A percentile compares a stretch with the other conserved stretches of the same genome.
phyloP scores from a whole-genome alignment of 2,329 filamentous ascomycete species.

The Neodidymelliopsis sp. region DNA sequence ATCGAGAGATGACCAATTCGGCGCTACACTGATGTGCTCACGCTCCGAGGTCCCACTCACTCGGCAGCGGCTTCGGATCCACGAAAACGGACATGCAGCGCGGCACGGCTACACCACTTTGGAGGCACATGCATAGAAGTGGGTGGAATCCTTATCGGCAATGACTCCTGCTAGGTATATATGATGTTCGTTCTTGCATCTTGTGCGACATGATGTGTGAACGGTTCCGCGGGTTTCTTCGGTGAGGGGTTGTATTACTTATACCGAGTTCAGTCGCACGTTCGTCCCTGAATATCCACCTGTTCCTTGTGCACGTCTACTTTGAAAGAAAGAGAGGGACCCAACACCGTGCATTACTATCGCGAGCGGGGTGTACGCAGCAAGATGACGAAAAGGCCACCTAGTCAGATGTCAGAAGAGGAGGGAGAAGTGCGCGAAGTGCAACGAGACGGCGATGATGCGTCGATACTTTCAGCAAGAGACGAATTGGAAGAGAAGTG shows the following conservation, averaged over 20 bases:
- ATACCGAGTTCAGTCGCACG: too few relatives aligned
- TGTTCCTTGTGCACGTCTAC: background rate
- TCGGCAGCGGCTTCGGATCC: slow-evolving; percentile 14
- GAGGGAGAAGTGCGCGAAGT: slow-evolving; percentile 26
- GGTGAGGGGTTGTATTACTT: slow-evolving; percentile 3
- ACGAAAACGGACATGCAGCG: slow-evolving; percentile 2
- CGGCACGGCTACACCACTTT: slow-evolving; percentile 12
- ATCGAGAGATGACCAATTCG: slow-evolving; percentile 10
- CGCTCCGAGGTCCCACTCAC: background rate
- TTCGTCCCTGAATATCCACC: too few relatives aligned
- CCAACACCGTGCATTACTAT: too few relatives aligned
- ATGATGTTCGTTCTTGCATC: slow-evolving; percentile 2
- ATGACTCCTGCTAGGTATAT: slow-evolving; percentile 5
- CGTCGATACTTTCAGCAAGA: slow-evolving; percentile 9
- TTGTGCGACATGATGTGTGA: slow-evolving; percentile 1
- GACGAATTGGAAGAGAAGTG: slow-evolving; percentile 40
- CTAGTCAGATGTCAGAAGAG: slow-evolving; percentile 23
- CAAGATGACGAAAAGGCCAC: slow-evolving; percentile 23
- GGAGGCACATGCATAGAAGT: slow-evolving; percentile 13
- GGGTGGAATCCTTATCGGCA: background rate
- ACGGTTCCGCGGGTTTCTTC: background rate
- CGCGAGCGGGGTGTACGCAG: background rate
- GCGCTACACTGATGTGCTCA: slow-evolving; percentile 14
- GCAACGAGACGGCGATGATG: slow-evolving; percentile 19
- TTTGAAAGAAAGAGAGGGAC: background rate